Percentiles rank a stretch among this genome's conserved stretches.
These are phyloP conservation scores for Biscogniauxia sp. DNA, from an alignment of 2,329 filamentous ascomycete genomes.

Conservation along the genomic window DNA sequence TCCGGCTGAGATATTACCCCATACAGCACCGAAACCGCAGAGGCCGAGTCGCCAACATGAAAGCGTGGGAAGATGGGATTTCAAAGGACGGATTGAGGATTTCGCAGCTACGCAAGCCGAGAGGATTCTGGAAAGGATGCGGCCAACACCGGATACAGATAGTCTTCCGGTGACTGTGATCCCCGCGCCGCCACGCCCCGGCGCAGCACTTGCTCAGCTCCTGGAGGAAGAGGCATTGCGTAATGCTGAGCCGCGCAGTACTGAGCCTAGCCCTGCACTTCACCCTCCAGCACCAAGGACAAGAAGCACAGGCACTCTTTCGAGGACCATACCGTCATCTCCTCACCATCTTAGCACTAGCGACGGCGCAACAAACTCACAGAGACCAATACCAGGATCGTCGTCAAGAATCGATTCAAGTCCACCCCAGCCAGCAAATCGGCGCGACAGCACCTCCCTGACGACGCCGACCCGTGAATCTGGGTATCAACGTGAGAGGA, in stretches of 20 bases:
- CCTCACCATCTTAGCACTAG: slow-evolving; percentile 13
- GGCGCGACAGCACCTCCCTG: slow-evolving; percentile 13
- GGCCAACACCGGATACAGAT: slow-evolving; percentile 52
- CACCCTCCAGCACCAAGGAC: slow-evolving; percentile 1
- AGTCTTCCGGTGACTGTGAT: slow-evolving; percentile 59
- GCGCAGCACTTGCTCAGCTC: slow-evolving; percentile 54
- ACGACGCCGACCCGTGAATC: slow-evolving; percentile 5
- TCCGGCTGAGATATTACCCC: slow-evolving; percentile 33
- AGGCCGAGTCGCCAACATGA: slow-evolving; percentile 26
- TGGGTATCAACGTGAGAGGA: slow-evolving; percentile 19
- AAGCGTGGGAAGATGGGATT: slow-evolving; percentile 48
- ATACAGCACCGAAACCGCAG: slow-evolving; percentile 27
- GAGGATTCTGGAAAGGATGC: slow-evolving; percentile 54
- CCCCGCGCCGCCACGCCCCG: slow-evolving; percentile 58
- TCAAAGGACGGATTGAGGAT: slow-evolving; percentile 56
- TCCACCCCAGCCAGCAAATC: slow-evolving; percentile 10
- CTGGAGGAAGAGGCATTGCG: slow-evolving; percentile 50
- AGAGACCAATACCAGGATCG: slow-evolving; percentile 14
- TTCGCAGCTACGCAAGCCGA: slow-evolving; percentile 62
- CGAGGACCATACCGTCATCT: slow-evolving; percentile 12
- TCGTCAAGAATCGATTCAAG: slow-evolving; percentile 17
- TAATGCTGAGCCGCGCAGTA: slow-evolving; percentile 7
- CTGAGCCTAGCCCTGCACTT: slow-evolving; percentile 9
- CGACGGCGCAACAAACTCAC: slow-evolving; percentile 11
- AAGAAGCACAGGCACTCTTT: slow-evolving; percentile 10